Evolutionary conservation across 768 basidiomycete genomes (phyloP).

Genomic region (Agrocybe praecox): DNA sequence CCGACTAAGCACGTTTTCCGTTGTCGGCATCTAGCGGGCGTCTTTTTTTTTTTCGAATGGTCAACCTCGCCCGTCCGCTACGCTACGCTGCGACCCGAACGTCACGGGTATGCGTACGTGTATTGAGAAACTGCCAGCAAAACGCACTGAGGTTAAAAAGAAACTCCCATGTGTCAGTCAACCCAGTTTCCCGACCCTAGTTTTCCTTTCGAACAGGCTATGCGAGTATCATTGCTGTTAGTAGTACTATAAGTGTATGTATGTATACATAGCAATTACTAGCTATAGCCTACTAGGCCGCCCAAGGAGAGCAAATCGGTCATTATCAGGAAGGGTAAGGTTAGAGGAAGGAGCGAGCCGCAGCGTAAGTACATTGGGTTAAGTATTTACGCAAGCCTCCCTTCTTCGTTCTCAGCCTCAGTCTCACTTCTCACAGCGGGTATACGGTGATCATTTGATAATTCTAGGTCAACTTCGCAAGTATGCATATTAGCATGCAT

Average conservation of each 20-base stretch:
- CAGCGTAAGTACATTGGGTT: background rate
- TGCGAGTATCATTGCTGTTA: too few relatives aligned
- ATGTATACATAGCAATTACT: background rate
- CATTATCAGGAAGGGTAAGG: background rate
- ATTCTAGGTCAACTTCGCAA: background rate
- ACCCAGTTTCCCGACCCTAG: too few relatives aligned
- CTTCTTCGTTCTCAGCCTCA: background rate
- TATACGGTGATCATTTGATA: background rate
- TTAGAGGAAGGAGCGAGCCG: background rate
- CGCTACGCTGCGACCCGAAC: background rate
- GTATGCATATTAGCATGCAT: background rate
- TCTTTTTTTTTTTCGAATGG: background rate
- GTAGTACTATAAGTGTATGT: background rate
- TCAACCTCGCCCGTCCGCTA: too few relatives aligned
- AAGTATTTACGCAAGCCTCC: too few relatives aligned
- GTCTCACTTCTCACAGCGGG: background rate
- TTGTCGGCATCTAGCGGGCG: background rate
- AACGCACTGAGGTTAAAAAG: too few relatives aligned
- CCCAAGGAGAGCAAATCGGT: background rate
- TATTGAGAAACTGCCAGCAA: too few relatives aligned
- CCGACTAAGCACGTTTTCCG: background rate
- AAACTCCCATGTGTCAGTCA: too few relatives aligned
- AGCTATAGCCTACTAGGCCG: background rate
- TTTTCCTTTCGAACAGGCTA: too few relatives aligned
- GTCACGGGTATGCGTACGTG: background rate